Evolutionary conservation across 106 monocot genomes (phyloP).

Genomic region (Alisma plantagoaquatica): DNA sequence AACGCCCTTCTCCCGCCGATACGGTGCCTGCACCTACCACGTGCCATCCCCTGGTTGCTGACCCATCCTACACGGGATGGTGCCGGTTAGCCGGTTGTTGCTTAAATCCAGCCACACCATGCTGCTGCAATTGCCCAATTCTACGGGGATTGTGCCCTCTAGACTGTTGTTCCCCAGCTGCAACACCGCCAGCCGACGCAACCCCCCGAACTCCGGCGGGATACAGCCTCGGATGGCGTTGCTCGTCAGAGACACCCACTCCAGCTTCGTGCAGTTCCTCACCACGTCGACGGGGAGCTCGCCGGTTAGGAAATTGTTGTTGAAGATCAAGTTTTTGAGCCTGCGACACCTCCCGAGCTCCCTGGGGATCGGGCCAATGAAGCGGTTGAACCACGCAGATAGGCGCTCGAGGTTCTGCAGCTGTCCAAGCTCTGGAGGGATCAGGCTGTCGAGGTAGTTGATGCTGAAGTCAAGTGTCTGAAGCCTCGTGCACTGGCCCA

Average conservation of each 20-base stretch:
- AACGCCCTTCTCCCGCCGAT: no score
- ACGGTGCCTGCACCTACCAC: no score
- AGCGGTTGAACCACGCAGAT: conserved; percentile 83
- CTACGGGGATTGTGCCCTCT: conserved; percentile 51
- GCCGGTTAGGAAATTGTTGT: conserved; percentile 66
- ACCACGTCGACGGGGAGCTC: conserved; percentile 38
- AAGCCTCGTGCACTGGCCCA: no score
- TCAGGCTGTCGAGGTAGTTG: conserved; percentile 48
- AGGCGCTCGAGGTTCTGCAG: conserved; percentile 38
- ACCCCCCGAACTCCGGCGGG: conserved; percentile 47
- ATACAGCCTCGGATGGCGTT: conserved; percentile 55
- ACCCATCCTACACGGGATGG: conserved; percentile 42
- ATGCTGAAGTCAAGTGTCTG: no score
- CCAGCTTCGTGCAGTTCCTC: conserved; percentile 35
- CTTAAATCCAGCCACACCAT: conserved; percentile 82
- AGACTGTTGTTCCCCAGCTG: conserved; percentile 91
- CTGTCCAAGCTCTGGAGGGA: conserved; percentile 35
- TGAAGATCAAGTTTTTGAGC: conserved; percentile 67
- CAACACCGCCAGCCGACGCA: conserved; percentile 58
- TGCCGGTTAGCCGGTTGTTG: conserved; percentile 56
- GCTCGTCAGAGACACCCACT: conserved; percentile 78
- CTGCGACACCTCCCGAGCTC: conserved; percentile 21
- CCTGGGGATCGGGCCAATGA: conserved; percentile 53
- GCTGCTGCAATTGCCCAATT: conserved; percentile 83
- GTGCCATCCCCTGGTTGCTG: conserved; percentile 85